These are phyloP conservation scores for Globisporangium ultimum DNA, from an alignment of 352 stramenopile species.

Conservation along the genomic window DNA sequence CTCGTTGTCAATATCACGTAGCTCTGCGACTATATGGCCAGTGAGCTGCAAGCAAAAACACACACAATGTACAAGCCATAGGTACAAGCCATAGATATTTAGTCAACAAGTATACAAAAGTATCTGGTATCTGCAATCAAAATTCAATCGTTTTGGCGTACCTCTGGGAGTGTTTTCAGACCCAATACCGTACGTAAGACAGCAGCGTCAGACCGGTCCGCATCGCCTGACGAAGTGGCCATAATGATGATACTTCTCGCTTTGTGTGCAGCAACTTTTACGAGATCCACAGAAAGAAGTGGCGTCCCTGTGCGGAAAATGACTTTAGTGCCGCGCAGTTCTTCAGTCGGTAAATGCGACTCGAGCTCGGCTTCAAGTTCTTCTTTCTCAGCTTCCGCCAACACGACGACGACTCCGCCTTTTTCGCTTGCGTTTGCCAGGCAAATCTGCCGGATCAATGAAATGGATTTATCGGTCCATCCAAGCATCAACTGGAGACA, in stretches of 20 bases:
- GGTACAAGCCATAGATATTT: neutral
- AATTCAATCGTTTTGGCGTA: slow-evolving; percentile 8
- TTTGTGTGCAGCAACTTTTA: slow-evolving; percentile 74
- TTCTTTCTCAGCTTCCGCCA: slow-evolving; percentile 76
- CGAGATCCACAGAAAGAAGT: slow-evolving; percentile 72
- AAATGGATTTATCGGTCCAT: slow-evolving; percentile 87
- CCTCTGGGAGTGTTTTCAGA: slow-evolving; percentile 69
- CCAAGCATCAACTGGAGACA: slow-evolving; percentile 65
- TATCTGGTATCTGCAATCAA: no score
- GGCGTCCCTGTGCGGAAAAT: slow-evolving; percentile 82
- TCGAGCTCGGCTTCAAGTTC: slow-evolving; percentile 66
- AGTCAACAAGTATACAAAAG: neutral
- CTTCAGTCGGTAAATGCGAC: slow-evolving; percentile 52
- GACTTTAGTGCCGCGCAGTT: slow-evolving; percentile 69
- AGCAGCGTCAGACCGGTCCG: slow-evolving; percentile 78
- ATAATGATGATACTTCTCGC: slow-evolving; percentile 84
- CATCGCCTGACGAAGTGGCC: slow-evolving; percentile 61
- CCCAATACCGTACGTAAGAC: slow-evolving; percentile 77
- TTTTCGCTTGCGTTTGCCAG: slow-evolving; percentile 85
- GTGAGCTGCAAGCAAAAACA: slow-evolving; percentile 24
- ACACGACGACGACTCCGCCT: slow-evolving; percentile 74
- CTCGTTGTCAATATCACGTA: slow-evolving; percentile 88
- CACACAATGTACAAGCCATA: no score
- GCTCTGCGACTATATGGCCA: slow-evolving; percentile 84
- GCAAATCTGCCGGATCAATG: slow-evolving; percentile 83